A percentile compares a stretch with the other conserved stretches of the same genome.
phyloP scores from a whole-genome alignment of 2,329 filamentous ascomycete genomes.

The Chaetomiaceae sp. region DNA sequence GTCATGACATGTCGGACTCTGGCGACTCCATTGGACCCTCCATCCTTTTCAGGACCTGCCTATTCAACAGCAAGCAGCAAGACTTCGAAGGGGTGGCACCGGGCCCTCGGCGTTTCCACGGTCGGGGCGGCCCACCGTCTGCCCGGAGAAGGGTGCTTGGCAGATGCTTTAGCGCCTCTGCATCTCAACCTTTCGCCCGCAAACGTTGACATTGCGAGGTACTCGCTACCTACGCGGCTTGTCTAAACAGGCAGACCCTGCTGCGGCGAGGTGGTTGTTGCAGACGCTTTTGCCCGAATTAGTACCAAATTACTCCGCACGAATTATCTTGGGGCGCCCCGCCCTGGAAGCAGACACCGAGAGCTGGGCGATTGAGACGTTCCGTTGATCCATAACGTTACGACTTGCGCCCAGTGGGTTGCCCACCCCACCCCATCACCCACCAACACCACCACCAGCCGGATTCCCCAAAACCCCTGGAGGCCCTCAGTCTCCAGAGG shows the following conservation, averaged over 20 bases:
- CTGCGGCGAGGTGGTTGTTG: neutral
- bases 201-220: conserved; percentile 3
- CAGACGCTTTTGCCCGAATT: conserved; percentile 12
- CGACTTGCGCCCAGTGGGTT: neutral
- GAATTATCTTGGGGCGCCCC: conserved; percentile 9
- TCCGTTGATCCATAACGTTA: conserved; percentile 11
- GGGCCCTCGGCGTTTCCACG: conserved; percentile 1
- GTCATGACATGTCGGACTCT: conserved; percentile 10
- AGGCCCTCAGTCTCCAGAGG: conserved; percentile 16
- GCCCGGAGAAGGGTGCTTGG: too few relatives aligned
- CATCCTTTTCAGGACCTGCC: too few relatives aligned
- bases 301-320: conserved; percentile 10
- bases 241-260: neutral
- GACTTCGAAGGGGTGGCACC: too few relatives aligned
- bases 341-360: conserved; percentile 10
- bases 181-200: neutral
- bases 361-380: neutral
- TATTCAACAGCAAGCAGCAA: too few relatives aligned
- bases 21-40: neutral
- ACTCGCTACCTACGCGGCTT: conserved; percentile 10
- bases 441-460: neutral
- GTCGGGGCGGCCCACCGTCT: neutral
- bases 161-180: neutral
- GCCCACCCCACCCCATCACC: conserved; percentile 9
- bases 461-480: conserved; percentile 23